Base-by-base conservation (phyloP, 2,329 filamentous ascomycete genomes). In the Aspergillus tamarii region DNA sequence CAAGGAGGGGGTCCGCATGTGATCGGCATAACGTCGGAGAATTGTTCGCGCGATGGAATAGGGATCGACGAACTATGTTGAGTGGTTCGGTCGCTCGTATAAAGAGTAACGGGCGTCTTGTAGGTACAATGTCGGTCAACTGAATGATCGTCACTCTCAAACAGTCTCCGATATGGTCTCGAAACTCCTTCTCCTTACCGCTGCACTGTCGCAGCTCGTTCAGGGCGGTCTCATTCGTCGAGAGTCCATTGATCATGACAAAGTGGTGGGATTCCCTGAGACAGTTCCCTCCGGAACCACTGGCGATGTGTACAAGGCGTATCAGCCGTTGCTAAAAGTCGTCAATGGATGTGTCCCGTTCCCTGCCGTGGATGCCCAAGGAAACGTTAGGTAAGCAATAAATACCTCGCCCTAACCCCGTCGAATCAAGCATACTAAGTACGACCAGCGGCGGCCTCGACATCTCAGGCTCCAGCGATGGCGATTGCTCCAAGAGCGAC, bases 271-370 rank as follows among this genome's bases (percentile, higher is more conserved):
- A 1, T 87, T 88, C 65, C 63, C 80, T 0, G 70, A 88, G 70
- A 82, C 84, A 0, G 84, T 88, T 0, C 86, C 86, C 0, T 76
- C 74, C 48, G 79, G 78, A 6, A 76, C 76, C 1, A 71, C 75
- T 0, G 86, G 86, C 16, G 71, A 77, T 3, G 72, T 86, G 28
- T 85, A 86, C 67, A 72, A 84, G 48, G 83, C 84, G 59, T 88
- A 86, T 74, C 83, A 88, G 74, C 87, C 86, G 0, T 81, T 78
- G 59, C 78, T 88, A 7, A 69, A 86, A 12, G 83, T 88, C 6
- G 80, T 81, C 21, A 85, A 85, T 68, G 87, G 87, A 53, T 89
- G 87, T 65, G 87, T 89, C 10, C 86, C 87, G 0, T 89, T 87
- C 70, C 87, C 87, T 0, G 87, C 84, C 1, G 87, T 89, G 1